These are phyloP conservation scores for Cajanus cajan DNA, from an alignment of 306 rosid species.

Conservation along the genomic window DNA sequence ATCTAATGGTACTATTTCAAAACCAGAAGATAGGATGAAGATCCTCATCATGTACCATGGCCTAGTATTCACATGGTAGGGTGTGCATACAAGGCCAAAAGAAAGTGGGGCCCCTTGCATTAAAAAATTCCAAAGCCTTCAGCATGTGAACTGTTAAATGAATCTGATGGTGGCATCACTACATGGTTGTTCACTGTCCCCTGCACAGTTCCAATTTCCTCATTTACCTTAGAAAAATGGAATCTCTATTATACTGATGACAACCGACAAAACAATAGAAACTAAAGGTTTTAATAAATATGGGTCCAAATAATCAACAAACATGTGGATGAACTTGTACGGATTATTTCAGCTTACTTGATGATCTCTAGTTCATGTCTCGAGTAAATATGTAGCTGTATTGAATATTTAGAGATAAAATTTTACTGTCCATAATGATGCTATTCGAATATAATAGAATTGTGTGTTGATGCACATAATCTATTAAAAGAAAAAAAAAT, in stretches of 20 bases:
- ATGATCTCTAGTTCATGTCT: too few relatives aligned
- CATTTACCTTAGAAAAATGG: conserved; percentile 7
- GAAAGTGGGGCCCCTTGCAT: conserved; percentile 38
- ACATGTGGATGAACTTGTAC: too few relatives aligned
- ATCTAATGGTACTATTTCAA: conserved; percentile 26
- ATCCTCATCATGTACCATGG: not conserved
- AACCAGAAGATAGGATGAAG: not conserved
- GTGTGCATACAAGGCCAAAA: not conserved
- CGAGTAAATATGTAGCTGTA: too few relatives aligned
- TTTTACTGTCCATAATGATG: too few relatives aligned
- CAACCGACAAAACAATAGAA: conserved; percentile 35
- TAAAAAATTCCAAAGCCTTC: not conserved
- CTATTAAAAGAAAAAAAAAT: too few relatives aligned
- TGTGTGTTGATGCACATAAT: too few relatives aligned
- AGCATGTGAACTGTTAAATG: conserved; percentile 30
- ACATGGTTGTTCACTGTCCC: not conserved
- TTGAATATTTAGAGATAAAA: too few relatives aligned
- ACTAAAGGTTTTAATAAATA: conserved; percentile 25
- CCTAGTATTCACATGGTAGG: conserved; percentile 37
- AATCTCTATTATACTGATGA: conserved; percentile 16
- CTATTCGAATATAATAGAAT: too few relatives aligned
- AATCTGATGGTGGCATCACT: not conserved
- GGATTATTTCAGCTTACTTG: too few relatives aligned
- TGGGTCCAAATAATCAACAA: conserved; percentile 25
- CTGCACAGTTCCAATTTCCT: conserved; percentile 5